These are phyloP conservation scores for Corrigiola litoralis DNA, from an alignment of 179 eudicot species.

Conservation along the genomic window DNA sequence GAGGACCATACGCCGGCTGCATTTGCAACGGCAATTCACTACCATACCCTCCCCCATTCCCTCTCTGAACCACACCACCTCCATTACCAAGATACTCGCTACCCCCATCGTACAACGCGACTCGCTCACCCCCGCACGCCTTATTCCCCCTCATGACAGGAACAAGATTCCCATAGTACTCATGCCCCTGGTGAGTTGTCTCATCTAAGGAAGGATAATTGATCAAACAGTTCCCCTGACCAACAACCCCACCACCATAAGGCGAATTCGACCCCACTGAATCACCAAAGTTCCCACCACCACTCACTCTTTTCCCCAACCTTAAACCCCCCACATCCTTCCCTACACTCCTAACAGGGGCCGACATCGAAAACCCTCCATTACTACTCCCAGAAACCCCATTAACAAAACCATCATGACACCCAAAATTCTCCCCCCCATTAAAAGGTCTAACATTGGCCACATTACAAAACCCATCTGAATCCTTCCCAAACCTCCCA, in stretches of 20 bases:
- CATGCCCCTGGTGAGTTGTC: conserved; percentile 15
- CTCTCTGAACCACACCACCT: conserved; percentile 10
- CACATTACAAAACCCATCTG: conserved; percentile 22
- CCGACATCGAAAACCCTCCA: conserved; percentile 14
- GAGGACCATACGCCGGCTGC: conserved; percentile 21
- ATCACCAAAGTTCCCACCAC: conserved; percentile 23
- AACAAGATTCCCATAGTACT: conserved; percentile 5
- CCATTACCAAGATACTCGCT: conserved; percentile 6
- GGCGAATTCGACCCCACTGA: conserved; percentile 22
- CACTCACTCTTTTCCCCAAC: conserved; percentile 11
- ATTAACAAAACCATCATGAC: conserved; percentile 21
- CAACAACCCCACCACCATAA: conserved; percentile 22
- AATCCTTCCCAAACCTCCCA: conserved; percentile 20
- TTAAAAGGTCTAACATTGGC: conserved; percentile 13
- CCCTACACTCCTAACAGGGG: conserved; percentile 19
- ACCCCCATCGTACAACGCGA: conserved; percentile 1
- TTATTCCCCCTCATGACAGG: conserved; percentile 5
- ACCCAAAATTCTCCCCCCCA: conserved; percentile 22
- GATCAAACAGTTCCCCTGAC: conserved; percentile 20
- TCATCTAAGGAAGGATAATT: conserved; percentile 23
- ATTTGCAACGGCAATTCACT: conserved; percentile 11
- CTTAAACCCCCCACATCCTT: conserved; percentile 29
- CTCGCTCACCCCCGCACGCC: not conserved
- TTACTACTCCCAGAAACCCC: conserved; percentile 19
- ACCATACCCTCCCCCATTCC: conserved; percentile 19